Evolutionary conservation across 306 rosid species (phyloP).

Genomic region (Psophocarpus tetragonolobus): DNA sequence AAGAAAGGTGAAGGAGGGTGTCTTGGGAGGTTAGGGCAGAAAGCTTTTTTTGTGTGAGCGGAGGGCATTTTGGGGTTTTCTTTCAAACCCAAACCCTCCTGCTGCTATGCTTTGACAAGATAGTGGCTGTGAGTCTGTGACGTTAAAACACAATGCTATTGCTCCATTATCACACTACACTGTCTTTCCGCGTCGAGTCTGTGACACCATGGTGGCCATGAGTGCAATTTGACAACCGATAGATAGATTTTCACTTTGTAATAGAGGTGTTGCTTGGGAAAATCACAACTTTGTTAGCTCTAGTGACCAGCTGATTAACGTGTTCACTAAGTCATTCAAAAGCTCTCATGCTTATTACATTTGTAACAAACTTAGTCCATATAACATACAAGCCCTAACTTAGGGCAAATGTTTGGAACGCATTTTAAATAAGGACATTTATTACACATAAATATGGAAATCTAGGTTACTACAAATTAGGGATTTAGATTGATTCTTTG

Average conservation of each 20-base stretch:
- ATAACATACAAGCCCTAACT: background rate
- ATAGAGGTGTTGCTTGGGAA: background rate
- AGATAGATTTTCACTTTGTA: background rate
- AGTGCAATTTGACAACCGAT: too few relatives aligned
- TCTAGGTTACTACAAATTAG: background rate
- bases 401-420: background rate
- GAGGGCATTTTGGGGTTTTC: too few relatives aligned
- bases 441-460: background rate
- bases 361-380: background rate
- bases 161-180: too few relatives aligned
- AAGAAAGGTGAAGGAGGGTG: too few relatives aligned
- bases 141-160: too few relatives aligned
- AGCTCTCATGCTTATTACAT: background rate
- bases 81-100: too few relatives aligned
- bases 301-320: background rate
- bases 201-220: too few relatives aligned
- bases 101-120: too few relatives aligned
- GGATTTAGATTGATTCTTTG: background rate
- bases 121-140: too few relatives aligned
- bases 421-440: background rate
- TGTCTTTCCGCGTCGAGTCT: too few relatives aligned
- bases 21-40: too few relatives aligned
- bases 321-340: background rate
- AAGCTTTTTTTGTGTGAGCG: too few relatives aligned
- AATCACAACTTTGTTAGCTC: background rate